A percentile compares a stretch with the other conserved stretches of the same genome.
Conservation (phyloP, 768 basidiomycete genomes). For the Suillus alpinus region DNA sequence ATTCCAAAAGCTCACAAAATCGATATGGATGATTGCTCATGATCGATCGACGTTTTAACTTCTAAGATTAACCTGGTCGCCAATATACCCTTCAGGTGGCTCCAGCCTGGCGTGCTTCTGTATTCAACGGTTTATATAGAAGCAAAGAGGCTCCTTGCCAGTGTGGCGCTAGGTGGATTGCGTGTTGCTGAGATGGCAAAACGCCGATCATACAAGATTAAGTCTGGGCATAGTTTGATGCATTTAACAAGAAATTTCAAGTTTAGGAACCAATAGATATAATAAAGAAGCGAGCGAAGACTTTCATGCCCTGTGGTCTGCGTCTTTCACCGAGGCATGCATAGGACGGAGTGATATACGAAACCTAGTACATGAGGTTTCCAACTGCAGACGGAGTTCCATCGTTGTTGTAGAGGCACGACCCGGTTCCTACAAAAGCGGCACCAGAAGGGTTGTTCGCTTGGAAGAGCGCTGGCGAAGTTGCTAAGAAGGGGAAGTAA, state of each 20-base stretch:
- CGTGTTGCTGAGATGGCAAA: neutral
- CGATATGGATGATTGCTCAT: neutral
- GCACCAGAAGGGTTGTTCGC: slow-evolving; percentile 17
- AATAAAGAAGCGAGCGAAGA: neutral
- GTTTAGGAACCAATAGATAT: neutral
- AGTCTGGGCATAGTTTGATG: neutral
- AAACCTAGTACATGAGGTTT: slow-evolving; percentile 19
- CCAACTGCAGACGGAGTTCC: slow-evolving; percentile 25
- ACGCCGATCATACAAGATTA: neutral
- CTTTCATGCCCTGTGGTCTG: neutral
- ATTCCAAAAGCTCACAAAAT: neutral
- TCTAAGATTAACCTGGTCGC: neutral
- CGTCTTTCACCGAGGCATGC: neutral
- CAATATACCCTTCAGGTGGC: neutral
- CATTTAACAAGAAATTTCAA: neutral
- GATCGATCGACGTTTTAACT: neutral
- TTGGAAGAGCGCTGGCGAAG: slow-evolving; percentile 24
- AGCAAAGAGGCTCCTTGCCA: neutral
- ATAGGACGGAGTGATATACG: neutral
- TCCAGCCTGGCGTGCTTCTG: neutral
- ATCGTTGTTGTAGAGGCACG: slow-evolving; percentile 32
- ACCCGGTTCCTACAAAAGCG: slow-evolving; percentile 24
- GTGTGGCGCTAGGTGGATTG: neutral
- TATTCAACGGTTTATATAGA: neutral
- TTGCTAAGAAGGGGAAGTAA: slow-evolving; percentile 38